Base-by-base conservation (phyloP, 306 rosid species). In the Hylodesmum podocarpum region DNA sequence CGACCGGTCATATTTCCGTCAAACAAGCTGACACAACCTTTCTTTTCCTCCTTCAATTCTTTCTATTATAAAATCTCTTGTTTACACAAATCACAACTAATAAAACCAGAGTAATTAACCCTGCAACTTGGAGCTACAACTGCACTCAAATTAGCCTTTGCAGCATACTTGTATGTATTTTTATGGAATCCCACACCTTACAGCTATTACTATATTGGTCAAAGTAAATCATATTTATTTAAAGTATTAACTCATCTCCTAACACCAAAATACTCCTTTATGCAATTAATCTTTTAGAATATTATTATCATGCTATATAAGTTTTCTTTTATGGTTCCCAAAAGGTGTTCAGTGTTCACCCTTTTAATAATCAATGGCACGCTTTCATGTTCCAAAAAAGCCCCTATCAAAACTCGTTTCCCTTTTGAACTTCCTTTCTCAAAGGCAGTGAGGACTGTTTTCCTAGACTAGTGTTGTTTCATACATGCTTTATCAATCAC, bases 341-440 rank as follows among this genome's bases (percentile, higher is more conserved):
- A 28, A 41, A 71, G 79, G 77, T 76, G 80, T 66, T 65, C 21
- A 27, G 64, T 27, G 37, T 72, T 72, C 39, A 3, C 6, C 27
- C 36, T 5, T 43, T 83, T 59, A 69, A 71, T 65, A 70, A 77
- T 71, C 73, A 72, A 70, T 73, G 55, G 43, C 84, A 78, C 80
- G 76, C 83, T 81, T 70, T 69, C 72, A 18, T 44, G 68, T 62
- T 39, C 63, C 33, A 27, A 46, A 74, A 74, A 77, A 69, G 73
- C 75, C 15, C 27, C 39, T 13, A 22, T 63, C 58, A 65, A 25
- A 65, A 68, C 76, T 53, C 55, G 21, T 43, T 71, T 34, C 62
- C 75, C 82, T 78, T 78, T 75, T 78, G 61, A 75, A 78, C 47
- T 46, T 75, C 79, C 82, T 82, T 85, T 85, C 78, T 79, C 41